A percentile compares a stretch with the other conserved stretches of the same genome.
phyloP scores from a whole-genome alignment of 192 early-diverging fungal genomes.

The Backusella macrospora region DNA sequence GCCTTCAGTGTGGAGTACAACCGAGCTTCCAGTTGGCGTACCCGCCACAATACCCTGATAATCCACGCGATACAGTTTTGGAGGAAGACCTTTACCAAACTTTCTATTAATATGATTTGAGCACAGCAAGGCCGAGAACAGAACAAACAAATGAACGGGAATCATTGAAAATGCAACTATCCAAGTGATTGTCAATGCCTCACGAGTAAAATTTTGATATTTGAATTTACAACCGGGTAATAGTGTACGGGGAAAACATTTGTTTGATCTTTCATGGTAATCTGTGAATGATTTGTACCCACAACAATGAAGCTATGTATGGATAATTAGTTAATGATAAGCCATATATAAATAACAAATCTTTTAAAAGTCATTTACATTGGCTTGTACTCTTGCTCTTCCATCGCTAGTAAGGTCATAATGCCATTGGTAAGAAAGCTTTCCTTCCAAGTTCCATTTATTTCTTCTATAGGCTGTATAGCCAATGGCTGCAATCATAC shows the following conservation, averaged over 20 bases:
- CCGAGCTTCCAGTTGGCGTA: conserved; percentile 38
- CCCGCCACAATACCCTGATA: conserved; percentile 41
- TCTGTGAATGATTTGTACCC: conserved; percentile 49
- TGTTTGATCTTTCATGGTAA: conserved; percentile 50
- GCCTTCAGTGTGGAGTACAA: conserved; percentile 31
- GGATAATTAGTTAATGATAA: no score
- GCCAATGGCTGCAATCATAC: conserved; percentile 48
- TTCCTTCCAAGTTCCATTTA: conserved; percentile 39
- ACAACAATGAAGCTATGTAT: conserved; percentile 55
- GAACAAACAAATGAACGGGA: conserved; percentile 43
- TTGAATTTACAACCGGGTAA: conserved; percentile 45
- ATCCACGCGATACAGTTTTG: conserved; percentile 44
- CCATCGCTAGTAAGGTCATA: conserved; percentile 26
- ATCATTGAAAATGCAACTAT: conserved; percentile 48
- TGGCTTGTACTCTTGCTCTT: conserved; percentile 38
- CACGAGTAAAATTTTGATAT: conserved; percentile 42
- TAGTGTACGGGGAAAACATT: conserved; percentile 53
- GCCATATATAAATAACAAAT: no score
- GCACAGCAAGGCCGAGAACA: conserved; percentile 48
- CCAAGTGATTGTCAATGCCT: conserved; percentile 41
- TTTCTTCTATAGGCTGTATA: conserved; percentile 46
- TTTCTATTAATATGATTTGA: conserved; percentile 52
- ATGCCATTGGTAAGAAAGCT: conserved; percentile 45
- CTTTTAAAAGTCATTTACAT: no score
- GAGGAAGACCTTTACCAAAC: conserved; percentile 42